phyloP scores from a whole-genome alignment of 192 early-diverging fungal genomes.

The Dissophora globulifera region DNA sequence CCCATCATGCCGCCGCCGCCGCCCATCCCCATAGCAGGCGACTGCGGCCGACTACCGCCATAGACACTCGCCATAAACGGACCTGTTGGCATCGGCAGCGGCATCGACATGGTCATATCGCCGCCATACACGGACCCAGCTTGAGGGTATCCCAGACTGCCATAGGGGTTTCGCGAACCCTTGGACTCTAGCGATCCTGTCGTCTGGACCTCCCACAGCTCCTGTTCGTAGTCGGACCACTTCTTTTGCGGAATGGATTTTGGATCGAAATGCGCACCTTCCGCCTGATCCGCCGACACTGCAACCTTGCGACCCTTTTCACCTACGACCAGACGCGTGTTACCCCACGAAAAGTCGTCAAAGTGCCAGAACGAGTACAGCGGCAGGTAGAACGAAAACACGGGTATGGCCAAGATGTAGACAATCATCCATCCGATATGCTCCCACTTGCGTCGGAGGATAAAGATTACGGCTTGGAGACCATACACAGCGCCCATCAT shows the following conservation, averaged over 20 bases:
- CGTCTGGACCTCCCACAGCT: constrained; percentile 71
- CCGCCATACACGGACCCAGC: constrained; percentile 58
- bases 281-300: constrained; percentile 62
- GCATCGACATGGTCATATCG: constrained; percentile 15
- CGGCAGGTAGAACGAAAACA: constrained; percentile 86
- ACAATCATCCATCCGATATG: constrained; percentile 98
- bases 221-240: constrained; percentile 86
- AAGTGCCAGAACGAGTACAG: constrained; percentile 99
- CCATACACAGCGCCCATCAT: constrained; percentile 90
- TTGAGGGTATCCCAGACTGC: constrained; percentile 7
- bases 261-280: constrained; percentile 78
- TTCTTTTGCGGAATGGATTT: constrained; percentile 79
- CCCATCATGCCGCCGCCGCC: constrained; percentile 16
- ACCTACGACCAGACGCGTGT: constrained; percentile 92
- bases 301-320: constrained; percentile 81
- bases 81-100: constrained; percentile 8
- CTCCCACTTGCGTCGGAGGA: constrained; percentile 90
- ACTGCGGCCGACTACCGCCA: constrained; percentile 31
- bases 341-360: constrained; percentile 99
- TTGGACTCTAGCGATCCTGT: constrained; percentile 64
- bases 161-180: constrained; percentile 57
- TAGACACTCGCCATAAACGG: constrained; percentile 17
- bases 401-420: constrained; percentile 88
- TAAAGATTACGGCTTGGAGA: constrained; percentile 71
- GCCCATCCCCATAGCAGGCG: constrained; percentile 46